phyloP scores from a whole-genome alignment of 805 yeast genomes.

The Blastobotrys muscicola region DNA sequence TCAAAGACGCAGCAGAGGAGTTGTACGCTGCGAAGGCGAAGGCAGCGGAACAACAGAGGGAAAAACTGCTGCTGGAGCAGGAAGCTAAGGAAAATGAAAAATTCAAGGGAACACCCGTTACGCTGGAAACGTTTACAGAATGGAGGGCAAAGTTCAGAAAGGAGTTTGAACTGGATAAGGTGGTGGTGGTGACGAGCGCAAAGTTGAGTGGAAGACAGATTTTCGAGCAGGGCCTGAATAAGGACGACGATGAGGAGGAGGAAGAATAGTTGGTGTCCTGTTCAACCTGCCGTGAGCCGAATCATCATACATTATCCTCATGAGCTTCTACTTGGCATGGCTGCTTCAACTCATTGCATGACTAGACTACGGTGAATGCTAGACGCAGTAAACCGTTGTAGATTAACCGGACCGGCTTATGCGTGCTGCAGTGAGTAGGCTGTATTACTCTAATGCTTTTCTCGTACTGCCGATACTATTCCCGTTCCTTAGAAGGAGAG shows the following conservation, averaged over 20 bases:
- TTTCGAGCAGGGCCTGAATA: constrained; percentile 82
- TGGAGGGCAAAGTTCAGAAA: constrained; percentile 70
- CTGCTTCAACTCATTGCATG: too few relatives aligned
- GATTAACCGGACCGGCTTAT: too few relatives aligned
- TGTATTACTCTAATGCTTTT: too few relatives aligned
- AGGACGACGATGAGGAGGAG: constrained; percentile 50
- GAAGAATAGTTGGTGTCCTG: constrained; percentile 21
- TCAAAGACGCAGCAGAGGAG: constrained; percentile 75
- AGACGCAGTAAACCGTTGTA: too few relatives aligned
- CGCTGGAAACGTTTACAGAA: constrained; percentile 54
- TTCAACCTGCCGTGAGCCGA: too few relatives aligned
- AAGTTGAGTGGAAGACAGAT: constrained; percentile 81
- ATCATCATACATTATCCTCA: too few relatives aligned
- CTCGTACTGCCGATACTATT: neutral
- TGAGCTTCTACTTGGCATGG: too few relatives aligned
- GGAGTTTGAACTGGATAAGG: constrained; percentile 60
- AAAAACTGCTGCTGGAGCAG: constrained; percentile 46
- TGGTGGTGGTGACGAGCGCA: constrained; percentile 49
- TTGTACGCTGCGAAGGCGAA: constrained; percentile 51
- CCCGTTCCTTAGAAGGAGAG: neutral
- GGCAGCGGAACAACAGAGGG: constrained; percentile 45
- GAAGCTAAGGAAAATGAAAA: constrained; percentile 84
- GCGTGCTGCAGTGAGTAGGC: too few relatives aligned
- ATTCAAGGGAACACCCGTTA: constrained; percentile 84
- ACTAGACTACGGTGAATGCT: too few relatives aligned